Base-by-base conservation (phyloP, 2,329 filamentous ascomycete species). In the Paramyrothecium sp. region DNA sequence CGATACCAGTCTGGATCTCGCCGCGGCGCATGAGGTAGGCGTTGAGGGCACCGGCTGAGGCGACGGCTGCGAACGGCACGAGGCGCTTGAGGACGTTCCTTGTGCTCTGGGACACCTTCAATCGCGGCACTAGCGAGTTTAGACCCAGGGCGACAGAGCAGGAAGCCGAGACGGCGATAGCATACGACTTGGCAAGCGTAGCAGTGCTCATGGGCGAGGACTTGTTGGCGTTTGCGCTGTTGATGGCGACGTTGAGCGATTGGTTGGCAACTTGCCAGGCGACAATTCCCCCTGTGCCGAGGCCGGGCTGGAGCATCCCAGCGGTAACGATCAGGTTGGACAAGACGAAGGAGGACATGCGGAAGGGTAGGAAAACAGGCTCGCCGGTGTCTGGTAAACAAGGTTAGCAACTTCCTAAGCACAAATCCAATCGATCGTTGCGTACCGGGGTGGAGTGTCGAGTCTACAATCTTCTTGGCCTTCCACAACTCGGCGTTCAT, bases 21-120 rank as follows among this genome's bases (percentile, higher is more conserved):
- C 97, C 94, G 61, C 92, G 89, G 58, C 95, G 91, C 95, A 99
- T 99, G 56, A 99, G 84, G 76, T 97, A 96, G 23, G 97, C 95
- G 75, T 99, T 99, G 61, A 99, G 82, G 1, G 88, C 92, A 68
- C 92, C 93, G 3, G 95, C 95, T 58, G 87, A 90, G 30, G 94
- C 94, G 12, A 99, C 95, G 13, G 95, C 95, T 1, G 94, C 95
- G 70, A 99, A 99, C 23, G 95, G 95, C 7, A 98, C 93, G 10
- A 99, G 84, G n/a, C 95, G 88, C 55, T 86, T 83, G 3, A 98
- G 86, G 20, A 96, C 86, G 44, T 89, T 82, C 59, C 88, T 87
- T 3, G 93, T 90, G 54, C 86, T 85, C 1, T 91, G 90, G 17
- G 89, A 86, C 51, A 98, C 79, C 71, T 89, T 92, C 30, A 99